Conservation (phyloP, 2,329 filamentous ascomycete species). For the Aureobasidium pullulans region DNA sequence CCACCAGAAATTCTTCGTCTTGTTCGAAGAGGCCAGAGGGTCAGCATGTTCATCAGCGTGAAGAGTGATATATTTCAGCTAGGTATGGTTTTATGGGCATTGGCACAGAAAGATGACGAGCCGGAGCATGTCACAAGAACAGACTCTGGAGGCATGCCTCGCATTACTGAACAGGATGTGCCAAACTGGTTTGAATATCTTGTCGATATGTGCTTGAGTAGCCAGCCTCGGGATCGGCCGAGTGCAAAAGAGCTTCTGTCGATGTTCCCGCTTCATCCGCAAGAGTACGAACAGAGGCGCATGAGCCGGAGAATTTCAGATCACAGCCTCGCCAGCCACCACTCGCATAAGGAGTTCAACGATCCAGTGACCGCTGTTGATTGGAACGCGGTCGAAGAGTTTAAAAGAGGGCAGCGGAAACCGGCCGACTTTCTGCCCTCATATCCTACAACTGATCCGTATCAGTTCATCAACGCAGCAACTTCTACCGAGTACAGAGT, state of each 20-base stretch:
- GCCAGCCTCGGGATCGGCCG: constrained; percentile 62
- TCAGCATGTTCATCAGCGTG: constrained; percentile 95
- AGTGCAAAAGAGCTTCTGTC: constrained; percentile 65
- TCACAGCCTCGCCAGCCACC: constrained; percentile 29
- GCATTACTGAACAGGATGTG: constrained; percentile 51
- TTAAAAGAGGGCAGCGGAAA: constrained; percentile 19
- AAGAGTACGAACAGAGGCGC: background rate
- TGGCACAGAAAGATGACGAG: constrained; percentile 82
- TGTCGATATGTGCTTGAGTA: constrained; percentile 68
- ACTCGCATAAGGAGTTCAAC: constrained; percentile 41
- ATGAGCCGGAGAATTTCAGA: constrained; percentile 20
- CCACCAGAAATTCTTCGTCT: constrained; percentile 82
- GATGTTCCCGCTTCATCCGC: constrained; percentile 51
- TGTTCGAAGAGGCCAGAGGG: constrained; percentile 79
- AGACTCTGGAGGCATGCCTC: constrained; percentile 48
- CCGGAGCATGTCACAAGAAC: constrained; percentile 66
- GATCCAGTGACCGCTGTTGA: constrained; percentile 38
- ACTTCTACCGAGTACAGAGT: constrained; percentile 37
- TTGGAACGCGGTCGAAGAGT: constrained; percentile 35
- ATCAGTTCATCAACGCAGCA: constrained; percentile 27
- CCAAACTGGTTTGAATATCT: constrained; percentile 74
- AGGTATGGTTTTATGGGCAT: constrained; percentile 92
- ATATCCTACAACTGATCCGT: constrained; percentile 20
- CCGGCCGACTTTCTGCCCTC: background rate
- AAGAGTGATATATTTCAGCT: constrained; percentile 95